These are phyloP conservation scores for Moniliophthora roreri DNA, from an alignment of 1,284 basidiomycete species.

Conservation along the genomic window DNA sequence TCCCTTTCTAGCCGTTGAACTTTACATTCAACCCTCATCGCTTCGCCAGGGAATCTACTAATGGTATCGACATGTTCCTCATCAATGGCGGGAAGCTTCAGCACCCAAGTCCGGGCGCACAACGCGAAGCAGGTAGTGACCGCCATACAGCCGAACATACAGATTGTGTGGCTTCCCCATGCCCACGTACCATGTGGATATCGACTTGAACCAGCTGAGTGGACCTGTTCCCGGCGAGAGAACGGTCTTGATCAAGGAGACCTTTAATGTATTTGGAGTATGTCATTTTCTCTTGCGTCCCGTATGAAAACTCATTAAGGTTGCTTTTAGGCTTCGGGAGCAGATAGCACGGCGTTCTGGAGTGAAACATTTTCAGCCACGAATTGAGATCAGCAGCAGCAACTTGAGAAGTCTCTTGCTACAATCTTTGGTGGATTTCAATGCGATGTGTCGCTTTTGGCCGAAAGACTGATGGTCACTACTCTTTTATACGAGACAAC, in stretches of 20 bases:
- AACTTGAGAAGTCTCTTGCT: too few species aligned
- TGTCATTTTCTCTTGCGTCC: too few species aligned
- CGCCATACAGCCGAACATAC: neutral
- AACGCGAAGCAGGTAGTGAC: neutral
- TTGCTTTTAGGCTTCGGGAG: too few species aligned
- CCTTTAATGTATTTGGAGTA: neutral
- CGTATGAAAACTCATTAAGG: too few species aligned
- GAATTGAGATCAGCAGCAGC: too few species aligned
- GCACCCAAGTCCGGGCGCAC: neutral
- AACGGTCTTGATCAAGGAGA: neutral
- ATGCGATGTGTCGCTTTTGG: too few species aligned
- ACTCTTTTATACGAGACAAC: too few species aligned
- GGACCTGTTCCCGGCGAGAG: neutral
- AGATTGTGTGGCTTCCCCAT: neutral
- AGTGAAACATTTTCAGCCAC: too few species aligned
- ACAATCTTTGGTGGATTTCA: too few species aligned
- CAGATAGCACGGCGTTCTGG: too few species aligned
- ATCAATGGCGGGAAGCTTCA: neutral
- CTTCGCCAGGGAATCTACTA: neutral
- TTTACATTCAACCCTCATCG: slow-evolving; percentile 1
- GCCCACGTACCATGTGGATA: neutral
- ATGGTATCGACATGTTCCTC: neutral
- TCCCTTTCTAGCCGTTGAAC: neutral
- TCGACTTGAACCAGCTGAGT: neutral
- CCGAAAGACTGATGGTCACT: too few species aligned